Percentiles rank a stretch among this genome's conserved stretches.
Conservation (phyloP, 345 rosid genomes). For the Salix purpurea region DNA sequence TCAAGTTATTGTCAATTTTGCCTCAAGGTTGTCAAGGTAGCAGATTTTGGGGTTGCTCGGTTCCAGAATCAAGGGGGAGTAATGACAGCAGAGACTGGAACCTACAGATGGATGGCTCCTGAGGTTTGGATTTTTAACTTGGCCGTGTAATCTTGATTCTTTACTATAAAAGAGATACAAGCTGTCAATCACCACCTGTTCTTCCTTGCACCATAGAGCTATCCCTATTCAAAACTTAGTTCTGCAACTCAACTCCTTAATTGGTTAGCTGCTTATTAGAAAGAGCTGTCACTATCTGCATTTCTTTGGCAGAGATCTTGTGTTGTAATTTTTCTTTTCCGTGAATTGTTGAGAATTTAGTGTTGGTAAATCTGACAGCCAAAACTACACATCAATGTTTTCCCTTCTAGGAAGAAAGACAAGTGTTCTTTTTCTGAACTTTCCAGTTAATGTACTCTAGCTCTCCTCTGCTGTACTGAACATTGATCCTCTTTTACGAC, state of each 20-base stretch:
- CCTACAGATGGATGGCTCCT: slow-evolving; percentile 91
- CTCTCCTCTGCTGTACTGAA: background rate
- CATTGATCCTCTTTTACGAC: background rate
- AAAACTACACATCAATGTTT: background rate
- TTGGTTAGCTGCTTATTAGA: background rate
- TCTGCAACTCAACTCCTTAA: background rate
- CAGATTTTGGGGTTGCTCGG: slow-evolving; percentile 81
- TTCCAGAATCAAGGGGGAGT: slow-evolving; percentile 60
- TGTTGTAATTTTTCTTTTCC: background rate
- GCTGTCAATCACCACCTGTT: background rate
- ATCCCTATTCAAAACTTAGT: background rate
- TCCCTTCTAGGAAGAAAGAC: background rate
- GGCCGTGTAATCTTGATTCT: background rate
- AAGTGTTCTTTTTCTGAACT: background rate
- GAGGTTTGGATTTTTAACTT: slow-evolving; percentile 45
- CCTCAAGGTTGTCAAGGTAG: slow-evolving; percentile 67
- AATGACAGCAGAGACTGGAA: slow-evolving; percentile 82
- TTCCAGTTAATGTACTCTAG: background rate
- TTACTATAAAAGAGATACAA: background rate
- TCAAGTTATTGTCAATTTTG: slow-evolving; percentile 8
- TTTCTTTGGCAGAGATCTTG: background rate
- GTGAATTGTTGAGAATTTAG: background rate
- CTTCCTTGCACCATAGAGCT: too few species aligned
- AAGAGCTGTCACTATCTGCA: background rate
- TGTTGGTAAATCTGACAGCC: background rate